Evolutionary conservation across 164 flowering plant genomes (phyloP), one percentile per base, ranked within the genome.

Genomic region (Echeveria elegans): DNA sequence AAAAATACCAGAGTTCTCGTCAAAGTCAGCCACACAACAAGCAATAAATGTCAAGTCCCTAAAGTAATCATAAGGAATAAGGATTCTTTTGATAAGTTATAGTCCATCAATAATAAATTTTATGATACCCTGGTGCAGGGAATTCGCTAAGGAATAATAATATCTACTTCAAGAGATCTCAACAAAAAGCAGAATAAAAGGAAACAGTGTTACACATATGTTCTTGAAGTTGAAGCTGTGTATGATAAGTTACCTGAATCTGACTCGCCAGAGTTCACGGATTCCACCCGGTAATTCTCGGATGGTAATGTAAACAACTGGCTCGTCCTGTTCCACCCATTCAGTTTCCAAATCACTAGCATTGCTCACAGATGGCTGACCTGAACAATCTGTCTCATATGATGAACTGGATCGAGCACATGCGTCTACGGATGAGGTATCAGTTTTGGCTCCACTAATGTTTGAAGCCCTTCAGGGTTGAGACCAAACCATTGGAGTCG

Each of bases 401-500:
- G 96, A 88, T 21, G 89, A 88, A 76, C 93, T 87, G 61, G 90
- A 77, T 74, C 90, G 11, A 40, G 45, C 45, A 40, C 14, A 40
- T 40, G 15, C 45, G 15, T 14, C 83, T 34, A 86, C 52, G 3
- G 97, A 89, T 50, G 89, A 86, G 69, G 85, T 79, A 74, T 89
- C 97, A 2, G 95, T 86, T 72, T 84, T 89, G 10, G 87, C 78
- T 4, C 84, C 91, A 67, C 91, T 85, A 23, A 83, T 86, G 79
- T 84, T 86, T 16, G 97, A 90, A 58, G 84, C 85, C 66, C 87
- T 93, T 48, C n/a, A 92, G 97, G 6, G 97, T 87, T 41, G 97
- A 83, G 47, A 82, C 76, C 28, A 79, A 81, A 29, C 83, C 88
- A 64, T 70, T 69, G 9, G 90, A 76, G 30, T 88, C 96, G 32